These are phyloP conservation scores for Apostasia shenzhenica DNA, from an alignment of 106 monocot species.

Conservation along the genomic window DNA sequence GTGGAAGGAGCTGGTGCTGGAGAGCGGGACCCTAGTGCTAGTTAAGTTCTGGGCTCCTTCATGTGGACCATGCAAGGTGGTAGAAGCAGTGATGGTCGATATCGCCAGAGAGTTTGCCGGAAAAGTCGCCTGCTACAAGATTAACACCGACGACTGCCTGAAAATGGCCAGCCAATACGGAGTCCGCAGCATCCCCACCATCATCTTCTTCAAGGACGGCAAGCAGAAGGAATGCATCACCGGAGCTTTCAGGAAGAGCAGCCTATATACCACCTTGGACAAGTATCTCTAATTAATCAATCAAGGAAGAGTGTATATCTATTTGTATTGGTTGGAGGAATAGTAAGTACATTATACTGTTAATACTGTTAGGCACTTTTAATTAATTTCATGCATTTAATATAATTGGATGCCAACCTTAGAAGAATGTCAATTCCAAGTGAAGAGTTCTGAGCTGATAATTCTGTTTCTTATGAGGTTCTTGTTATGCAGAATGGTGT, in stretches of 20 bases:
- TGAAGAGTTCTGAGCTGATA: no score
- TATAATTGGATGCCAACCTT: no score
- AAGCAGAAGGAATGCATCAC: conserved; percentile 57
- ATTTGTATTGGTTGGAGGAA: no score
- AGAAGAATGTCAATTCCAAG: no score
- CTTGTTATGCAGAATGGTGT: no score
- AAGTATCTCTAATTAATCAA: conserved; percentile 23
- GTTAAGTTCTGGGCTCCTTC: conserved; percentile 76
- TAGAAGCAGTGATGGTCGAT: conserved; percentile 44
- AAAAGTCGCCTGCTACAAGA: conserved; percentile 48
- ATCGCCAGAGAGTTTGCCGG: conserved; percentile 48
- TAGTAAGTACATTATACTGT: no score
- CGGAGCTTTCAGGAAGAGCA: conserved; percentile 50
- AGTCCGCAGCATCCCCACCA: conserved; percentile 62
- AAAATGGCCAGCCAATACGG: conserved; percentile 46
- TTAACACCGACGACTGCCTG: conserved; percentile 63
- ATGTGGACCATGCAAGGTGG: conserved; percentile 69
- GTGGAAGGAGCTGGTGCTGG: conserved; percentile 30
- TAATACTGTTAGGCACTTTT: no score
- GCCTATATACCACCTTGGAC: conserved; percentile 27
- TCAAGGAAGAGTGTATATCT: no score
- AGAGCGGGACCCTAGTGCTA: conserved; percentile 25
- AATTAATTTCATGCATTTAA: no score
- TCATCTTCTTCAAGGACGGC: conserved; percentile 54
- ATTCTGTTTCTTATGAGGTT: no score